Evolutionary conservation across 2,329 filamentous ascomycete species (phyloP).

Genomic region (Chaetomiaceae sp.): DNA sequence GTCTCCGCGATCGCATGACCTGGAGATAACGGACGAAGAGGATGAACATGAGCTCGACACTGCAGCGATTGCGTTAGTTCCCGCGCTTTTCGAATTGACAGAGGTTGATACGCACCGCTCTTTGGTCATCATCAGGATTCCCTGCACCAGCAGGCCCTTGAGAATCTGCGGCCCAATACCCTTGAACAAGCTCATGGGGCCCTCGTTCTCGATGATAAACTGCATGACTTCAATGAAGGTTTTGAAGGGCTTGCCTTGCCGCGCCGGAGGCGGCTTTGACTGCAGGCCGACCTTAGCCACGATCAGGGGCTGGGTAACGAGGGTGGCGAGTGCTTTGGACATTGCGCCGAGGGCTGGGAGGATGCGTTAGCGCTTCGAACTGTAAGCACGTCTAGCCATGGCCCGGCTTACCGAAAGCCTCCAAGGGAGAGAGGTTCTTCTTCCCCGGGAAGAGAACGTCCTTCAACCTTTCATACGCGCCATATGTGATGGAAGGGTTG

Average conservation of each 20-base stretch:
- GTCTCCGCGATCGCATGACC: conserved; percentile 63
- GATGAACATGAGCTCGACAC: conserved; percentile 84
- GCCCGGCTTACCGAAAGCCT: conserved; percentile 76
- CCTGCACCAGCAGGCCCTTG: conserved; percentile 91
- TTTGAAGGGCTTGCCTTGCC: conserved; percentile 88
- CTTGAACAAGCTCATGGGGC: conserved; percentile 82
- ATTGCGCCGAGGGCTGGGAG: conserved; percentile 76
- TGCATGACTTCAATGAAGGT: conserved; percentile 91
- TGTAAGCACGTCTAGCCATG: background rate
- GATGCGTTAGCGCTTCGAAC: background rate
- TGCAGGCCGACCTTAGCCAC: conserved; percentile 97
- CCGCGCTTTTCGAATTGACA: too few relatives aligned
- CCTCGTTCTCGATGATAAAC: conserved; percentile 89
- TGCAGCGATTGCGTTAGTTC: conserved; percentile 33
- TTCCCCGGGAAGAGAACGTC: conserved; percentile 73
- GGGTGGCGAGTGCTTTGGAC: conserved; percentile 88
- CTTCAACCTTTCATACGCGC: conserved; percentile 86
- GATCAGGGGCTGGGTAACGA: conserved; percentile 90
- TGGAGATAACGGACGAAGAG: conserved; percentile 79
- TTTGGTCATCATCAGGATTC: conserved; percentile 98
- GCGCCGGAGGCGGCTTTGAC: conserved; percentile 79
- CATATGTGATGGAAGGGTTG: conserved; percentile 96
- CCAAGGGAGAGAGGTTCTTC: conserved; percentile 69
- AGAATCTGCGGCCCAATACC: conserved; percentile 90
- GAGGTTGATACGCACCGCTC: conserved; percentile 61